phyloP scores from a whole-genome alignment of 2,329 filamentous ascomycete species.

The Fusarium sp. region DNA sequence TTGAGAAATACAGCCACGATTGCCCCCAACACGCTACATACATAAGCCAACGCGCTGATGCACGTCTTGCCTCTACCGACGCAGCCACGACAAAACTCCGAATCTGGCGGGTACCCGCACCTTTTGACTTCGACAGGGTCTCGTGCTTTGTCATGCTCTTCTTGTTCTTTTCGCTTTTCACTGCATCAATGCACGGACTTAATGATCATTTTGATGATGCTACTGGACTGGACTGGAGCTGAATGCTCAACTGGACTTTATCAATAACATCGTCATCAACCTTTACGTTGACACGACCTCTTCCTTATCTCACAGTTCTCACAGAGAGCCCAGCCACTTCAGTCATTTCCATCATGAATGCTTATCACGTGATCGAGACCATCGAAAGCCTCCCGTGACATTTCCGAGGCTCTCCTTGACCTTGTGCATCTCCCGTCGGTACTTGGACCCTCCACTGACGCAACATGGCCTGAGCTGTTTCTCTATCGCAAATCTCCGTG shows the following conservation, averaged over 20 bases:
- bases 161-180: constrained; percentile 21
- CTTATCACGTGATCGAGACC: constrained; percentile 29
- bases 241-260: background rate
- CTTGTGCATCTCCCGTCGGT: constrained; percentile 46
- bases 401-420: constrained; percentile 48
- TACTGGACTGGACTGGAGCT: background rate
- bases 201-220: constrained; percentile 28
- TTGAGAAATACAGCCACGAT: constrained; percentile 1
- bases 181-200: constrained; percentile 39
- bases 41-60: constrained; percentile 26
- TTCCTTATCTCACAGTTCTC: background rate
- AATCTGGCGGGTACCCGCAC: constrained; percentile 38
- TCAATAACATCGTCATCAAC: background rate
- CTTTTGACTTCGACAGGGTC: constrained; percentile 39
- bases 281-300: background rate
- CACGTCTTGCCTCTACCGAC: constrained; percentile 27
- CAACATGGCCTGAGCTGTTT: constrained; percentile 30
- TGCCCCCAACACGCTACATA: constrained; percentile 1
- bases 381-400: constrained; percentile 39
- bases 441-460: constrained; percentile 41
- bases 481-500: constrained; percentile 20
- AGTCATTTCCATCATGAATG: background rate
- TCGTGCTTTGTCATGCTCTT: constrained; percentile 22
- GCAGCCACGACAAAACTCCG: constrained; percentile 40
- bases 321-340: background rate